Evolutionary conservation across 2,329 filamentous ascomycete species (phyloP).

Genomic region (Tetracladium maxilliforme): DNA sequence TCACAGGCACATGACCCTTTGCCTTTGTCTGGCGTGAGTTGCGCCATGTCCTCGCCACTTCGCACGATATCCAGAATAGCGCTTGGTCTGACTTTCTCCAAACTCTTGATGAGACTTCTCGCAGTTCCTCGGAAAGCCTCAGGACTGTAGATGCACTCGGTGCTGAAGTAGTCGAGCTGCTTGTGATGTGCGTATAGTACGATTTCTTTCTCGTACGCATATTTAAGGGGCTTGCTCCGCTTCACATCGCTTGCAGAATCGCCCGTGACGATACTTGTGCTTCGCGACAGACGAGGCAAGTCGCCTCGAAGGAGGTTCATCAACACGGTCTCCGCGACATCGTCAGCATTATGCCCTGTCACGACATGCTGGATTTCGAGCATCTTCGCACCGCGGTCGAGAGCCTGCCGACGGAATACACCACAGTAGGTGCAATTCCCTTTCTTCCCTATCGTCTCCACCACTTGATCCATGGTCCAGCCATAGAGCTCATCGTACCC

Average conservation of each 20-base stretch:
- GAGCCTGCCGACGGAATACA: constrained; percentile 84
- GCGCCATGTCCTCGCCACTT: constrained; percentile 93
- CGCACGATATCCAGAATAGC: constrained; percentile 90
- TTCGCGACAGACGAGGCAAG: constrained; percentile 70
- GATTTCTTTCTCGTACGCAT: constrained; percentile 98
- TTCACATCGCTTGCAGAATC: constrained; percentile 75
- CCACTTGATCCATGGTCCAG: constrained; percentile 99
- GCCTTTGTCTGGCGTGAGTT: constrained; percentile 54
- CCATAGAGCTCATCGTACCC: constrained; percentile 91
- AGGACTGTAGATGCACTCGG: constrained; percentile 95
- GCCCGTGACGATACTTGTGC: constrained; percentile 78
- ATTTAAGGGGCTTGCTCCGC: constrained; percentile 92
- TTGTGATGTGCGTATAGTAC: constrained; percentile 96
- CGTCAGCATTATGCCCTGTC: constrained; percentile 94
- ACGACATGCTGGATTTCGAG: constrained; percentile 85
- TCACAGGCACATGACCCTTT: constrained; percentile 19
- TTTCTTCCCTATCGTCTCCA: constrained; percentile 91
- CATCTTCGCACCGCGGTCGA: constrained; percentile 82
- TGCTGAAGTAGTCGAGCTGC: constrained; percentile 94
- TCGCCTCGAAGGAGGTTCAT: constrained; percentile 95
- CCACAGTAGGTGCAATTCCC: constrained; percentile 99
- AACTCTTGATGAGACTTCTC: constrained; percentile 80
- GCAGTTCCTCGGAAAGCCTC: constrained; percentile 93
- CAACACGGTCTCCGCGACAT: constrained; percentile 90
- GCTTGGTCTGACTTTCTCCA: constrained; percentile 85